phyloP scores from a whole-genome alignment of 192 early-diverging fungal genomes.

The Helicostylum pulchrum region DNA sequence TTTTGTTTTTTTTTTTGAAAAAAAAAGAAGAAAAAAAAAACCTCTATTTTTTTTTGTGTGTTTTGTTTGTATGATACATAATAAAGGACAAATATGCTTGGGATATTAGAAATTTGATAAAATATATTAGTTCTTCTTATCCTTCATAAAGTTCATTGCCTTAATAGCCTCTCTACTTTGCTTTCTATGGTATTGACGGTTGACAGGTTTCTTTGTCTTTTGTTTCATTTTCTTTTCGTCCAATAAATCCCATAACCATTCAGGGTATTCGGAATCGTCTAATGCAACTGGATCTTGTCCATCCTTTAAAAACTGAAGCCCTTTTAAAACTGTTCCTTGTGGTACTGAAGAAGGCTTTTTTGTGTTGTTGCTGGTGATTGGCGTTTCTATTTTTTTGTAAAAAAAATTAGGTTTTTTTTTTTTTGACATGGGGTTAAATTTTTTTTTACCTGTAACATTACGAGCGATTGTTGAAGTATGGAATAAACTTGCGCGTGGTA shows the following conservation, averaged over 20 bases:
- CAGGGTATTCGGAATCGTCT: constrained; percentile 83
- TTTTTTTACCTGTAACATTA: constrained; percentile 9
- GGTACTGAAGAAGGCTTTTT: constrained; percentile 50
- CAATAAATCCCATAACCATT: constrained; percentile 89
- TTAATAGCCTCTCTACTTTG: constrained; percentile 61
- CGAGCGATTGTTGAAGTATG: constrained; percentile 2
- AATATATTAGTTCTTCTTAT: constrained; percentile 62
- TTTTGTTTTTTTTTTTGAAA: neutral
- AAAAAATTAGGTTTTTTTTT: neutral
- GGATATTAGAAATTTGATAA: neutral
- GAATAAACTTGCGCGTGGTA: constrained; percentile 14
- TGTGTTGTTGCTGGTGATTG: neutral
- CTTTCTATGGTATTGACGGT: constrained; percentile 59
- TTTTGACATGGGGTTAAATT: neutral
- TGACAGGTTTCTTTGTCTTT: constrained; percentile 44
- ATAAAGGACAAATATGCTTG: neutral
- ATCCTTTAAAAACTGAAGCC: constrained; percentile 81
- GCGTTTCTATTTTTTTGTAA: neutral
- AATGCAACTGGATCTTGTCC: constrained; percentile 82
- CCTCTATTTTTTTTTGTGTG: neutral
- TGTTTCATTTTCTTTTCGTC: constrained; percentile 52
- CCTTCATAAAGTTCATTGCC: constrained; percentile 72
- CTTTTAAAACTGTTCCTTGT: constrained; percentile 81
- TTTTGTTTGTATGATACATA: neutral
- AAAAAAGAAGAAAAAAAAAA: neutral